Evolutionary conservation across 2,329 filamentous ascomycete species (phyloP), one percentile per base, ranked within the genome.

Genomic region (Talaromyces sp.): DNA sequence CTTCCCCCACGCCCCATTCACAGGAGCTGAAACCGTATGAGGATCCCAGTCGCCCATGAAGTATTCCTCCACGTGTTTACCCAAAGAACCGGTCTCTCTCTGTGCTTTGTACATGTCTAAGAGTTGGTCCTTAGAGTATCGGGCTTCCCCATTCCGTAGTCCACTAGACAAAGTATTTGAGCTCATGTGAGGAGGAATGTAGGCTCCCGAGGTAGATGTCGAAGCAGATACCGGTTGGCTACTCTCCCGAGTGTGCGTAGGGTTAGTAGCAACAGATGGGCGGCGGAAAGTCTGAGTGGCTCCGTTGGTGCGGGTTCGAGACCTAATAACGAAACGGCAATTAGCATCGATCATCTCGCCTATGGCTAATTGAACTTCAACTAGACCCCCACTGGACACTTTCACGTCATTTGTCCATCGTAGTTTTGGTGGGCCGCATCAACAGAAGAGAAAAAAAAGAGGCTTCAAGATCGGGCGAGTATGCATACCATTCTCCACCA

Each of bases 41-140:
- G 91, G 90, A 70, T 90, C 87, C 91, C 91, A 97, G 55, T 86
- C 86, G 50, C 85, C 80, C 63, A 88, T 82, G 67, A 88, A 92
- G 51, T 95, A 80, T 55, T 80, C 79, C 41, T 86, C 81, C 35
- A 91, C 76, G 58, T 86, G 83, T 54, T 84, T 81, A 47, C 80
- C 80, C 56, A 83, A 78, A 49, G 73, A 73, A 41, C 80, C 77
- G 37, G 77, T 77, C 62, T 82, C 78, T 56, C 77, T 75, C 65
- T 86, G 82, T 52, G 74, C 72, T 62, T 82, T 84, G 73, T 85
- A 93, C 60, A 96, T 82, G 51, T 86, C 83, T 52, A 96, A 78
- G 57, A 97, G 78, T 60, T 95, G 85, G 2, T 92, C 89, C 71
- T 87, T 90, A 58, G 85, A 85, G 73, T 95, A 96, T 63, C 88